phyloP scores from a whole-genome alignment of 805 yeast genomes.

The Schwanniomyces yamadae region DNA sequence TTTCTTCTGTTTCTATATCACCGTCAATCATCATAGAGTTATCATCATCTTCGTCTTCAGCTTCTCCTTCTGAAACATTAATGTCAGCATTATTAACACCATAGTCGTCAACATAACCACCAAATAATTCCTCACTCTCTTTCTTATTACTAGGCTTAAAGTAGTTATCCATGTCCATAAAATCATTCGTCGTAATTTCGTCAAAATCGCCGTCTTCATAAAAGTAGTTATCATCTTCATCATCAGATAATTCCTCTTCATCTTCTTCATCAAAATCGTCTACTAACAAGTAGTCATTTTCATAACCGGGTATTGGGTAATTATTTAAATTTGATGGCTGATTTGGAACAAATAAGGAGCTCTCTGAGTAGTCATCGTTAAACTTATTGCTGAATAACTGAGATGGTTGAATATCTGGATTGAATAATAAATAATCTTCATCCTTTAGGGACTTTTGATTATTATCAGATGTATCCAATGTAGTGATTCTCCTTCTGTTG shows the following conservation, averaged over 20 bases:
- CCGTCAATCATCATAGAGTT: conserved; percentile 15
- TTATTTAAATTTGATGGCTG: conserved; percentile 11
- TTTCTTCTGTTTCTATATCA: conserved; percentile 6
- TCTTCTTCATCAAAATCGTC: conserved; percentile 35
- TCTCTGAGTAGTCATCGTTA: conserved; percentile 21
- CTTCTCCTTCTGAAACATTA: conserved; percentile 1
- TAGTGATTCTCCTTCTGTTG: conserved; percentile 34
- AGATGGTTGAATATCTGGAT: conserved; percentile 43
- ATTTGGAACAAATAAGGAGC: conserved; percentile 30
- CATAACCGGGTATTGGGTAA: conserved; percentile 30
- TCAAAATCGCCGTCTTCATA: conserved; percentile 38
- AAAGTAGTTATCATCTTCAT: conserved; percentile 38
- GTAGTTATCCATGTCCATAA: conserved; percentile 8
- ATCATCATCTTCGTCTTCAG: conserved; percentile 6
- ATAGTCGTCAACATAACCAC: conserved; percentile 14
- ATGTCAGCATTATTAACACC: conserved; percentile 8
- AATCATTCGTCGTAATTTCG: conserved; percentile 20
- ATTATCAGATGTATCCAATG: conserved; percentile 23
- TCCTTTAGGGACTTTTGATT: conserved; percentile 20
- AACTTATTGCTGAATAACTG: conserved; percentile 27
- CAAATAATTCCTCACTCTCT: conserved; percentile 11
- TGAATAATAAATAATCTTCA: conserved; percentile 38
- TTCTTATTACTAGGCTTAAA: conserved; percentile 4
- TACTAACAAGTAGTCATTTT: conserved; percentile 32
- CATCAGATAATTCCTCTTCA: conserved; percentile 42